These are phyloP conservation scores for Debaryomyces psychrophilus DNA, from an alignment of 1,139 yeast species.

Conservation along the genomic window DNA sequence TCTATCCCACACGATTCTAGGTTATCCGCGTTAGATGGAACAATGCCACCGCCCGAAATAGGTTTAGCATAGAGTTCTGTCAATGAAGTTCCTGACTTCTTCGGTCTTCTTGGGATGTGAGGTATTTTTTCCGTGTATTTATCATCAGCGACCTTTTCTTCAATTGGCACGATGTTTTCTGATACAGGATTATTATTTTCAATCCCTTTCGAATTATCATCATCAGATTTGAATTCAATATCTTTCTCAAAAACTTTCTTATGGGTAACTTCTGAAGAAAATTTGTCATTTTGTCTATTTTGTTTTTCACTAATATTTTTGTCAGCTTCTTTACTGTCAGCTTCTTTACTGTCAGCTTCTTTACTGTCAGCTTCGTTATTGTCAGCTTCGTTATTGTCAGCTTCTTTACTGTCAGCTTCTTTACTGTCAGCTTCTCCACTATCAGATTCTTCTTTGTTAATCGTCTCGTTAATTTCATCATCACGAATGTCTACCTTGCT, in stretches of 20 bases:
- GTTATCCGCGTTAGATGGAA: neutral
- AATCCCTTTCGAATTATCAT: neutral
- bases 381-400: neutral
- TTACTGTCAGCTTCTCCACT: neutral
- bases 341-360: constrained; percentile 10
- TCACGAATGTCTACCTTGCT: no score
- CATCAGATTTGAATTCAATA: neutral
- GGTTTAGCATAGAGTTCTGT: neutral
- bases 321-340: neutral
- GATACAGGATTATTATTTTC: neutral
- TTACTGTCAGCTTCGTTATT: neutral
- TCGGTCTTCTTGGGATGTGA: constrained; percentile 21
- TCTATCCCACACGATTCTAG: neutral
- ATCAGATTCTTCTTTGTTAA: neutral
- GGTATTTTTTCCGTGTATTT: constrained; percentile 13
- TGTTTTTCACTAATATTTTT: neutral
- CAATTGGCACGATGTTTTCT: neutral
- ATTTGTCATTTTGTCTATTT: neutral
- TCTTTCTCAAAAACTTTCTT: no score
- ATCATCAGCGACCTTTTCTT: neutral
- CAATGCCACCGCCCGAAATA: no score
- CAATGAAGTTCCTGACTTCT: neutral
- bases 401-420: neutral
- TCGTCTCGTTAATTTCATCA: neutral
- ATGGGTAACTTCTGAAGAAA: no score